Base-by-base conservation (phyloP, 345 rosid genomes). In the Eucalyptus decipiens region DNA sequence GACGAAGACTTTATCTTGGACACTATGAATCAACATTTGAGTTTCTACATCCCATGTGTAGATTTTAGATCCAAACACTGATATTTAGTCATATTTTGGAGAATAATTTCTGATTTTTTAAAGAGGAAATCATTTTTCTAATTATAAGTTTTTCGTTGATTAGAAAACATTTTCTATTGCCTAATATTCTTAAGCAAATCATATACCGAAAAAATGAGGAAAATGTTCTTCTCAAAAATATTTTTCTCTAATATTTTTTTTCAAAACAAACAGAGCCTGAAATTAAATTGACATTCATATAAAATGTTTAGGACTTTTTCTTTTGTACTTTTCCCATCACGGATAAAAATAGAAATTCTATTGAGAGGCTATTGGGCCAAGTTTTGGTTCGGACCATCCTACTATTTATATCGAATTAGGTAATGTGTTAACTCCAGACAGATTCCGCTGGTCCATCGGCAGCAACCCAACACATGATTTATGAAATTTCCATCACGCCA, bases 1-100 rank as follows among this genome's bases (percentile, higher is more conserved):
- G 28, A 54, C 0, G 3, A 23, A 54, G 60, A 56, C 3, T 2
- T 56, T 3, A 24, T 56, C 6, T 56, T 24, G 62, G 13, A 56
- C 3, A 0, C 1, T 1, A 6, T 6, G 62, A 56, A 56, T 23
- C 30, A 2, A 56, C 6, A 24, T 56, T 56, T 2, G 28, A 9
- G 6, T 56, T 56, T 56, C 21, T 5, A 9, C 24, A 24, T 1
- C 30, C 6, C 5, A 56, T 2, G 26, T 4, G 62, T 2, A 56
- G 12, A 10, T 24, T 24, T 56, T 10, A 5, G 1, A 56, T 52
- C 8, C 5, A 0, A 52, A 52, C 11, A 52, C 0, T 24, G 3
- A 56, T 10, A 56, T 10, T 24, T 56, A 56, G 30, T 56, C 6
- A 56, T 56, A 56, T 24, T 56, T 23, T 56, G 3, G 6, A 56